Percentiles rank a stretch among this genome's conserved stretches.
These are phyloP conservation scores for Coemansia sp. DNA, from an alignment of 192 early-diverging fungal species.

Conservation along the genomic window DNA sequence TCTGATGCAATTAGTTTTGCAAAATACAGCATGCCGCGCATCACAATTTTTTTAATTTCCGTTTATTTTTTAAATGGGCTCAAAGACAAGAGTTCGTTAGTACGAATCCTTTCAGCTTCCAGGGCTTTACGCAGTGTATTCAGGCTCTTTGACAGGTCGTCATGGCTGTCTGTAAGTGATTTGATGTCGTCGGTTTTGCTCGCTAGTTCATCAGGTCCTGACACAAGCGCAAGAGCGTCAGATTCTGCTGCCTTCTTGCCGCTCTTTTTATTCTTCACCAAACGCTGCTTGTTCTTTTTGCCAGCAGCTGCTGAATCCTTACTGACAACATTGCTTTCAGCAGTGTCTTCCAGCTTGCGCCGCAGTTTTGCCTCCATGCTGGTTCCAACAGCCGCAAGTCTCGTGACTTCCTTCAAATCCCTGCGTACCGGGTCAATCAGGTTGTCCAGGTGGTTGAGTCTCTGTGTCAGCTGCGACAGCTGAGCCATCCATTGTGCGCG, in stretches of 20 bases:
- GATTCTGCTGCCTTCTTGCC: neutral
- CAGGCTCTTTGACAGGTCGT: neutral
- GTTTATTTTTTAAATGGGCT: slow-evolving; percentile 1
- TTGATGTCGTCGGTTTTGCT: neutral
- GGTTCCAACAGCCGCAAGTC: neutral
- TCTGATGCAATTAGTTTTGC: no score
- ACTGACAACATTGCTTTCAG: neutral
- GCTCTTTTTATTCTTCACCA: no score
- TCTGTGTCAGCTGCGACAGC: slow-evolving; percentile 4
- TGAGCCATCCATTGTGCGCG: slow-evolving; percentile 14
- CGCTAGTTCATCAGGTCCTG: no score
- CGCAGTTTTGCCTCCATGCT: slow-evolving; percentile 7
- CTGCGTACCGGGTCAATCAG: slow-evolving; percentile 19
- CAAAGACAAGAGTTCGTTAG: neutral
- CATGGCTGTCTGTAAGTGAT: neutral
- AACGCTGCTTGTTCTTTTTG: no score
- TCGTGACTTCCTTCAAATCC: slow-evolving; percentile 15
- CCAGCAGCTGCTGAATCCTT: neutral
- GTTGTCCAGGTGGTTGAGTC: slow-evolving; percentile 10
- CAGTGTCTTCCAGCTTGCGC: slow-evolving; percentile 8
- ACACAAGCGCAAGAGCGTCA: no score
- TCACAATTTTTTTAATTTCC: no score
- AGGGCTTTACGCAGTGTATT: slow-evolving; percentile 12
- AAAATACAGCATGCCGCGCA: no score
- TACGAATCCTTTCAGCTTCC: neutral